Base-by-base conservation (phyloP, 2,329 filamentous ascomycete genomes). In the Ophiostoma perfectum region DNA sequence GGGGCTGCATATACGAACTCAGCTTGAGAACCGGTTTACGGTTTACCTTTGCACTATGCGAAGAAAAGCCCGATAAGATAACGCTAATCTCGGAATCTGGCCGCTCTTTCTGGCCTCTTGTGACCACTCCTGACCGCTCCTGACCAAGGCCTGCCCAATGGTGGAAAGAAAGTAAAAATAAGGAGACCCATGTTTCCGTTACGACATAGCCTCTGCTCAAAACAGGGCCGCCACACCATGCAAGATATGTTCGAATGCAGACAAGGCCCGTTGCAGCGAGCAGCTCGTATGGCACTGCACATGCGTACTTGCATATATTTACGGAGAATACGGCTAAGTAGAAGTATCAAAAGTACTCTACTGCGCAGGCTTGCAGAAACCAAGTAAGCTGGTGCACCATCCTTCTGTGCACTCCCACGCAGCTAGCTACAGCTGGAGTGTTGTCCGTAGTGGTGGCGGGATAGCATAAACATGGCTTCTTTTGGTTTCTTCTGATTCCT, bases 1-100 rank as follows among this genome's bases (percentile, higher is more conserved):
- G n/a, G n/a, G 12, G n/a, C n/a, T 27, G 49, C 49, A 55, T 55
- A 55, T 55, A 55, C 49, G 49, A 55, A 14, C 18, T 55, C 49
- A 55, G 49, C 49, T 55, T 2, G 27, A 27, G 49, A 18, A 18
- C 49, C 27, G 49, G 49, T 27, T 27, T 27, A 27, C 27, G 27
- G 27, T 27, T 27, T 27, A 27, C 7, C 49, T 55, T 55, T 27
- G 1, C n/a, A n/a, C 11, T 55, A 27, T 27, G 27, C 49, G 49
- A 27, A 12, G 1, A 55, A 36, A 27, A 55, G n/a, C n/a, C 49
- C 49, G 49, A 55, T 12, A 55, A 11, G 8, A 55, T 55, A n/a
- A 27, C n/a, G 7, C 27, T 27, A 27, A 55, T 55, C 27, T 55
- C 18, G 49, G 49, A 11, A 5, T 55, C 8, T 27, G 49, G 49